These are phyloP conservation scores for Apiotrichum sp. DNA, from an alignment of 1,284 basidiomycete species.

Conservation along the genomic window DNA sequence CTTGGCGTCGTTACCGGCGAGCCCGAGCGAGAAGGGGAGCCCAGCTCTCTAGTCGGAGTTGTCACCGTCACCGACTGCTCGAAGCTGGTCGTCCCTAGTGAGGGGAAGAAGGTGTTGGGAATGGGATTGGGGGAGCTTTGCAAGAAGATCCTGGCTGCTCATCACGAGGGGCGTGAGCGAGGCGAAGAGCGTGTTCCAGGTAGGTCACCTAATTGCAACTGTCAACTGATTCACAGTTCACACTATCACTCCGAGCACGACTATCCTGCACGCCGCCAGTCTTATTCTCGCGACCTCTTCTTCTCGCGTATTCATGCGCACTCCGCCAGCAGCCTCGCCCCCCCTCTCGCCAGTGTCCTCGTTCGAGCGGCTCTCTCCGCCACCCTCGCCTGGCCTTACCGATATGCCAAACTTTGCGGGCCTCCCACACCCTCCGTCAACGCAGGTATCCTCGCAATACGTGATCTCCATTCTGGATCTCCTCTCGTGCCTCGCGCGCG, in stretches of 20 bases:
- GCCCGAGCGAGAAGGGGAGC: slow-evolving; percentile 11
- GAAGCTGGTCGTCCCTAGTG: slow-evolving; percentile 35
- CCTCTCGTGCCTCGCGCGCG: slow-evolving; percentile 24
- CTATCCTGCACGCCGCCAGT: slow-evolving; percentile 30
- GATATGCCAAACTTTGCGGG: slow-evolving; percentile 14
- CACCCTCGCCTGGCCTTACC: slow-evolving; percentile 9
- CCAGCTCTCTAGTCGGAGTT: slow-evolving; percentile 19
- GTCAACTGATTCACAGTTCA: slow-evolving; percentile 22
- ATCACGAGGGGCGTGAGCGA: slow-evolving; percentile 24
- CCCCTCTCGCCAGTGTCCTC: slow-evolving; percentile 27
- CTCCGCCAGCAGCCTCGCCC: slow-evolving; percentile 14
- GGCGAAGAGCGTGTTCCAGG: slow-evolving; percentile 37
- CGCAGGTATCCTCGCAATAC: slow-evolving; percentile 29
- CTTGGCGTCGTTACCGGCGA: slow-evolving; percentile 27
- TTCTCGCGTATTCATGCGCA: slow-evolving; percentile 33
- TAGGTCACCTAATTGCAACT: slow-evolving; percentile 9
- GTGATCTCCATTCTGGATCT: slow-evolving; percentile 37
- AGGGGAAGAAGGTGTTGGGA: slow-evolving; percentile 15
- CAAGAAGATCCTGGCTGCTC: slow-evolving; percentile 24
- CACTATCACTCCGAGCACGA: slow-evolving; percentile 26
- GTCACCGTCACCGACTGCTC: slow-evolving; percentile 30
- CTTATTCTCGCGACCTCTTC: slow-evolving; percentile 36
- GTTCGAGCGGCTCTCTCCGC: slow-evolving; percentile 15
- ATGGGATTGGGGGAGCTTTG: slow-evolving; percentile 27
- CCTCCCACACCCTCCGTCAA: slow-evolving; percentile 26